phyloP scores from a whole-genome alignment of 257 asterid genomes.

The Capsicum chinense region DNA sequence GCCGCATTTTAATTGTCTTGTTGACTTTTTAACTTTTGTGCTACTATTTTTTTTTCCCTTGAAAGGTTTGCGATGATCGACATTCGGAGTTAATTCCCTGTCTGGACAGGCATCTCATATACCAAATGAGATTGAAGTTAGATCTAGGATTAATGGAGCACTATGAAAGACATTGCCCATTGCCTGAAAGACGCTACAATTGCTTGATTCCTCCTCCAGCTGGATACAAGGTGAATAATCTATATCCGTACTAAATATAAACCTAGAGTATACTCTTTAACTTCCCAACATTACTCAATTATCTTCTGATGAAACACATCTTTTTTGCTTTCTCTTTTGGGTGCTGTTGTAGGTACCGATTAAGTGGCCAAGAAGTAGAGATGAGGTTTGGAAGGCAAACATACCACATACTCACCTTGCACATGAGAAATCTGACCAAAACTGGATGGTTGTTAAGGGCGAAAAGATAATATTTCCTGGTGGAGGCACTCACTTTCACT shows the following conservation, averaged over 20 bases:
- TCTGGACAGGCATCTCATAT: constrained; percentile 91
- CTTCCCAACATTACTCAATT: neutral
- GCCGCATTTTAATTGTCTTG: constrained; percentile 3
- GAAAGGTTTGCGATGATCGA: constrained; percentile 96
- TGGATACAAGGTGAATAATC: constrained; percentile 76
- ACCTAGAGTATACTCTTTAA: constrained; percentile 3
- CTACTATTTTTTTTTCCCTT: constrained; percentile 18
- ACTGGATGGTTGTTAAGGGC: constrained; percentile 97
- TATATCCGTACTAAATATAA: constrained; percentile 16
- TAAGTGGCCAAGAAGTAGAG: constrained; percentile 97
- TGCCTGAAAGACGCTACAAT: constrained; percentile 89
- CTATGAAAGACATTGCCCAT: constrained; percentile 96
- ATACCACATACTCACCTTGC: constrained; percentile 98
- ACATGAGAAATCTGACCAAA: constrained; percentile 93
- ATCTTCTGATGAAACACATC: constrained; percentile 28
- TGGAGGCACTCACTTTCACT: constrained; percentile 96
- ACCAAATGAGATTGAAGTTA: constrained; percentile 87
- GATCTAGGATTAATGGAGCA: constrained; percentile 98
- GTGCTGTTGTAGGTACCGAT: constrained; percentile 62
- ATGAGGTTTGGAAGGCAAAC: constrained; percentile 92
- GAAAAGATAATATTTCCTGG: constrained; percentile 86
- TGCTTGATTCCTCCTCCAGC: constrained; percentile 97
- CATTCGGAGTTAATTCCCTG: constrained; percentile 98
- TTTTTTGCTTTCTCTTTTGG: constrained; percentile 13
- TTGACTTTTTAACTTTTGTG: constrained; percentile 26